Conservation (phyloP, 75 land plant genomes). For the Gnetum montanum region DNA sequence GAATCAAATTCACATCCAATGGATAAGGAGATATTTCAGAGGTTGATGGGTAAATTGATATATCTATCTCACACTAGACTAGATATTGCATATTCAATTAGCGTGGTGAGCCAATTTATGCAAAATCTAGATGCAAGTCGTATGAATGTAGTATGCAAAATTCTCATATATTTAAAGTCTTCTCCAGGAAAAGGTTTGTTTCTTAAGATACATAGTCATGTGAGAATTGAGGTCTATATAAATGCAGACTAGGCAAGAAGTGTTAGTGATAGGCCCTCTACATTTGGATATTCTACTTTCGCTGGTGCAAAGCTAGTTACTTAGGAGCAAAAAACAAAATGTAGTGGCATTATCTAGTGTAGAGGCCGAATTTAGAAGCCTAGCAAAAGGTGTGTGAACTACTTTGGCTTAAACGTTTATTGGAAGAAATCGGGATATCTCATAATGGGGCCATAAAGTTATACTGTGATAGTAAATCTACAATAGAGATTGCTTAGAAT, state of each 20-base stretch:
- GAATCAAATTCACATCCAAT: not conserved
- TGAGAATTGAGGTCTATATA: not conserved
- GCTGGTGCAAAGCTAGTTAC: too few relatives aligned
- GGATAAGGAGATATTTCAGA: slow-evolving; percentile 8
- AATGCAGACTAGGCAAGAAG: not conserved
- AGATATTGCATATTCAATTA: slow-evolving; percentile 11
- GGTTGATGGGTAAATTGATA: slow-evolving; percentile 13
- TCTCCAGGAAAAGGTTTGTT: slow-evolving; percentile 10
- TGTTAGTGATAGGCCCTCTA: not conserved
- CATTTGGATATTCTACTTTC: not conserved
- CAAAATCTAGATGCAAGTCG: slow-evolving; percentile 13
- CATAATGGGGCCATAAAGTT: too few relatives aligned
- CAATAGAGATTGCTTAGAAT: too few relatives aligned
- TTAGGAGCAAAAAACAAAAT: too few relatives aligned
- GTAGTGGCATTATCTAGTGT: too few relatives aligned
- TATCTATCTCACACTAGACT: slow-evolving; percentile 15
- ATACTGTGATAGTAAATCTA: too few relatives aligned
- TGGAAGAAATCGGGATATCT: too few relatives aligned
- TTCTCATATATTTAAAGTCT: slow-evolving; percentile 13
- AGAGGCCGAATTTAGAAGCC: too few relatives aligned
- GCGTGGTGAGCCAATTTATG: slow-evolving; percentile 23
- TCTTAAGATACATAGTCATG: slow-evolving; percentile 2
- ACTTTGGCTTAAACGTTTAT: too few relatives aligned
- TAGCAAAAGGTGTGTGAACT: too few relatives aligned
- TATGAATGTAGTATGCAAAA: slow-evolving; percentile 7